These are phyloP conservation scores for Phyllosticta citrichinensis DNA, from an alignment of 2,329 filamentous ascomycete species.

Conservation along the genomic window DNA sequence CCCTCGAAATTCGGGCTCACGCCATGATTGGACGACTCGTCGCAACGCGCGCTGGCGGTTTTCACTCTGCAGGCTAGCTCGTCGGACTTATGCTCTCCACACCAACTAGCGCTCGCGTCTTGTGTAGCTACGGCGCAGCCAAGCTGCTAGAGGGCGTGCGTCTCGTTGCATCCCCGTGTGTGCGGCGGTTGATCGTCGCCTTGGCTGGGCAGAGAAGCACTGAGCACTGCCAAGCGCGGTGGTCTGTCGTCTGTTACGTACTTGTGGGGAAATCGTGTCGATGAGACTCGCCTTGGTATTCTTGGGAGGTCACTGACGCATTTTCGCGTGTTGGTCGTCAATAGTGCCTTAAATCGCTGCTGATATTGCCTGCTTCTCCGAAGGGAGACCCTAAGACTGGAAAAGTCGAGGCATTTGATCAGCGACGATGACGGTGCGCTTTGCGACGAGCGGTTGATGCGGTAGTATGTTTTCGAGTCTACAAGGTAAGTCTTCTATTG, in stretches of 20 bases:
- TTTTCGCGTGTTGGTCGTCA: not conserved
- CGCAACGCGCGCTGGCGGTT: not conserved
- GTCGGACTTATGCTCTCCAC: not conserved
- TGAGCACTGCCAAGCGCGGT: not conserved
- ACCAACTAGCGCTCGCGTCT: not conserved
- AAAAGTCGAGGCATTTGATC: too few species aligned
- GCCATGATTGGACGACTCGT: not conserved
- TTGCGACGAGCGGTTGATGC: too few species aligned
- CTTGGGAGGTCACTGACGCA: not conserved
- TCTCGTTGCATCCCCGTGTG: not conserved
- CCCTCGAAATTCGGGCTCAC: not conserved
- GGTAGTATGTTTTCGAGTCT: too few species aligned
- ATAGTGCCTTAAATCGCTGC: not conserved
- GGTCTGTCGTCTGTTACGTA: not conserved
- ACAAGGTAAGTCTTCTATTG: too few species aligned
- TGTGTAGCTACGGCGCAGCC: not conserved
- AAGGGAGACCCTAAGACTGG: too few species aligned
- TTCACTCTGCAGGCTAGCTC: not conserved
- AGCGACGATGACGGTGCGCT: too few species aligned
- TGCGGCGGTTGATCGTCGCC: not conserved
- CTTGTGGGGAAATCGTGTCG: not conserved
- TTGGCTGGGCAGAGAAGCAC: not conserved
- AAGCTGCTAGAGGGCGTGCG: not conserved
- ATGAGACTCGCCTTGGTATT: not conserved
- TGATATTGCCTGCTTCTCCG: not conserved